Evolutionary conservation across 2,329 filamentous ascomycete genomes (phyloP).

Genomic region (Ceratocystis variospora): DNA sequence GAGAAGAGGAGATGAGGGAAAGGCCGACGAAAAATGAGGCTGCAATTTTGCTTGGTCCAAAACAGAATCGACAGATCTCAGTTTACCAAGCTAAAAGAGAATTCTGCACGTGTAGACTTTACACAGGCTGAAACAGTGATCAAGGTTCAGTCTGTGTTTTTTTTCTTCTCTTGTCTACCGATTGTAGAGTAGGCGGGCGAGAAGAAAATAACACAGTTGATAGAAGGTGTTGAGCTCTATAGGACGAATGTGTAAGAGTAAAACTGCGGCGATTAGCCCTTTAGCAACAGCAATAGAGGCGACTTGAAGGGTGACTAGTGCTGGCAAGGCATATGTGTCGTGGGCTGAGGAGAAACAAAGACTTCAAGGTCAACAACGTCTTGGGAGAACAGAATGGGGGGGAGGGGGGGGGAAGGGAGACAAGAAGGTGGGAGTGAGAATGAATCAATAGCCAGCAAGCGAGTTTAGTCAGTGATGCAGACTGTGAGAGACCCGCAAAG

Average conservation of each 20-base stretch:
- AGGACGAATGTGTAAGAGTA: too few relatives aligned
- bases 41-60: background rate
- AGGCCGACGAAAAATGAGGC: background rate
- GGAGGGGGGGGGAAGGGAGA: background rate
- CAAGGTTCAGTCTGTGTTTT: background rate
- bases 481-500: constrained; percentile 5
- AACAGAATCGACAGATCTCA: background rate
- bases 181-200: background rate
- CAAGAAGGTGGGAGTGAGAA: background rate
- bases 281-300: background rate
- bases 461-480: background rate
- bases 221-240: background rate
- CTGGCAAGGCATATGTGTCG: background rate
- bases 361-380: background rate
- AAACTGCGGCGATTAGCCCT: background rate
- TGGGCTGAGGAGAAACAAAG: background rate
- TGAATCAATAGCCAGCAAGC: background rate
- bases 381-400: background rate
- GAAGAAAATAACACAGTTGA: background rate
- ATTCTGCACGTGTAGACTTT: background rate
- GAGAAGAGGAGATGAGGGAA: background rate
- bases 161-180: background rate
- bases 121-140: constrained; percentile 1
- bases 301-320: background rate
- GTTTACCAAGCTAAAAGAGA: background rate